Base-by-base conservation (phyloP, 345 rosid species). In the Eucalyptus caleyi region DNA sequence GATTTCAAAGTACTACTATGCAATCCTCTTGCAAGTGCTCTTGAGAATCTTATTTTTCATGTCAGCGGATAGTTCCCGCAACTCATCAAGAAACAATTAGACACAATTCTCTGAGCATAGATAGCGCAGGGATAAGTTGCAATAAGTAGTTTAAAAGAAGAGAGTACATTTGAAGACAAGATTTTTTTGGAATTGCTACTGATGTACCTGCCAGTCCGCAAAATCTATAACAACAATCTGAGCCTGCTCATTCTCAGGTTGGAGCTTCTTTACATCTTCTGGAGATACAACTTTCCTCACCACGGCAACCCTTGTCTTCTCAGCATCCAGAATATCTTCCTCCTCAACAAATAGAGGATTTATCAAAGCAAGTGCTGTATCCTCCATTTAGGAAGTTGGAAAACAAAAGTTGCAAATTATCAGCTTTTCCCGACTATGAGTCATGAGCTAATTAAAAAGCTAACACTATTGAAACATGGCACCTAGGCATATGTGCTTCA, bases 151-250 rank as follows among this genome's bases (percentile, higher is more conserved):
- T 12, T 51, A 82, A 65, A 47, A 40, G 56, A 81, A 32, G 44
- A 37, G 69, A 40, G 40, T 44, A 51, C 14, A 26, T 53, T 53
- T 7, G 44, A 56, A 77, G 87, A 90, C 62, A 42, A 54, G 56
- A 87, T 86, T 62, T 50, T 67, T 54, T 18, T 4, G 37, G 14
- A 83, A 56, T 37, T 60, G 67, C 40, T n/a, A 50, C 45, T 49
- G 40, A 60, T 87, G 44, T 90, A 96, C 99, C 98, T 96, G 97
- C 99, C 99, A 95, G 91, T 96, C 97, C 89, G 91, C 89, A 87
- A 96, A 88, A 91, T 96, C 92, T 89, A 96, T 90, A 86, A 95
- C 95, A 90, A 96, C 34, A 92, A 94, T 93, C 37, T 91, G 95
- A 6, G 91, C 91, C 87, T 77, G 90, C 50, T 89, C 94, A 60